These are phyloP conservation scores for sunflower (Helianthus annuus) DNA, from an alignment of 129 eudicot species.

Conservation along the genomic window HanXRQr2.0-SUNRISE NC_035438.2:91677245-91677744, in stretches of 20 bases:
- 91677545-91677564: neutral
- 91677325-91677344: conserved; percentile 51
- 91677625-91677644: conserved; percentile 85
- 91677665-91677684: conserved; percentile 83
- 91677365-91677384: conserved; percentile 81
- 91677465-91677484: conserved; percentile 53
- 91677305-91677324: conserved; percentile 61
- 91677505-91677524: conserved; percentile 85
- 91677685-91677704: conserved; percentile 75
- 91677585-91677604: conserved; percentile 22
- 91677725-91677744: conserved; percentile 49
- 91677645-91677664: conserved; percentile 88
- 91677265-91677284: conserved; percentile 70
- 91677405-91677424: conserved; percentile 84
- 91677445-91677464: conserved; percentile 58
- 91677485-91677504: conserved; percentile 69
- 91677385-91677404: conserved; percentile 73
- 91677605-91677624: conserved; percentile 98
- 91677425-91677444: conserved; percentile 56
- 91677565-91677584: neutral
- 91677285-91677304: conserved; percentile 90
- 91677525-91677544: conserved; percentile 79
- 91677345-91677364: conserved; percentile 53
- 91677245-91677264: conserved; percentile 89
- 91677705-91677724: conserved; percentile 78